Percentiles rank a stretch among this genome's conserved stretches.
Conservation (phyloP, 805 yeast genomes). For the Vanderwaltozyma polyspora region DNA sequence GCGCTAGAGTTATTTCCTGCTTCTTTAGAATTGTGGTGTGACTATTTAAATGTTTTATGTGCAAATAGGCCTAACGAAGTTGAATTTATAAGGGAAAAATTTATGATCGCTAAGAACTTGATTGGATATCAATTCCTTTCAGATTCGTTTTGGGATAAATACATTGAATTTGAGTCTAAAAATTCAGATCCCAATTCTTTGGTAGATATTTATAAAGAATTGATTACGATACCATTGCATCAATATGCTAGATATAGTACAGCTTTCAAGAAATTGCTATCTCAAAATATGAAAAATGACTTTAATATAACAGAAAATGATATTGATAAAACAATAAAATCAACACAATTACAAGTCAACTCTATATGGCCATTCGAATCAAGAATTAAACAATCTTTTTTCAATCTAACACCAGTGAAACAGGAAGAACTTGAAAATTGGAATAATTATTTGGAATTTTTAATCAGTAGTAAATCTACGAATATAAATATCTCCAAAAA, state of each 20-base stretch:
- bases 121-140: slow-evolving; percentile 68
- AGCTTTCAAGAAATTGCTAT: slow-evolving; percentile 30
- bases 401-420: slow-evolving; percentile 38
- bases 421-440: slow-evolving; percentile 41
- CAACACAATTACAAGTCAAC: slow-evolving; percentile 42
- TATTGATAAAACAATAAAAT: slow-evolving; percentile 32
- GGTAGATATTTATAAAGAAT: slow-evolving; percentile 32
- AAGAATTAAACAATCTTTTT: slow-evolving; percentile 44
- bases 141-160: slow-evolving; percentile 75
- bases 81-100: slow-evolving; percentile 30
- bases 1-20: slow-evolving; percentile 42
- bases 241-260: slow-evolving; percentile 73
- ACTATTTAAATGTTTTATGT: slow-evolving; percentile 44
- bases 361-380: slow-evolving; percentile 67
- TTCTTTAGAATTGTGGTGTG: slow-evolving; percentile 59
- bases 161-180: slow-evolving; percentile 48
- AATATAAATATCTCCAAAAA: slow-evolving; percentile 18
- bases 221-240: slow-evolving; percentile 60
- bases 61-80: slow-evolving; percentile 30
- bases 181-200: slow-evolving; percentile 30
- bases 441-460: slow-evolving; percentile 51
- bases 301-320: slow-evolving; percentile 34
- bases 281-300: slow-evolving; percentile 1
- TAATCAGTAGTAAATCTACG: slow-evolving; percentile 29
- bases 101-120: slow-evolving; percentile 35